These are phyloP conservation scores for Gossypium anomalum DNA, from an alignment of 345 rosid species.

Conservation along the genomic window DNA sequence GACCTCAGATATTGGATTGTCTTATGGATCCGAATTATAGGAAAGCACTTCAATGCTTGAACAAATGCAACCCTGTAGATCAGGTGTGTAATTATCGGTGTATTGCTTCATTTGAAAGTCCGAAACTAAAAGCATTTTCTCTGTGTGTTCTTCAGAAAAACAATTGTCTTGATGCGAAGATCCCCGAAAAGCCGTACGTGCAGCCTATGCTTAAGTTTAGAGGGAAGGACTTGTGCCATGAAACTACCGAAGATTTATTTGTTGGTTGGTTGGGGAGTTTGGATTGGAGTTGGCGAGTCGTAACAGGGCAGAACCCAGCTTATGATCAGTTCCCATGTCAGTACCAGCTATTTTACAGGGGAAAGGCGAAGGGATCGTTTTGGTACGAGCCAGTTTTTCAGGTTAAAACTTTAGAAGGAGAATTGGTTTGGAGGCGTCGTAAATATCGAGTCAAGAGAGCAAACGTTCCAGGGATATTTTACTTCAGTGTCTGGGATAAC, in stretches of 20 bases:
- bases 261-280: slow-evolving; percentile 82
- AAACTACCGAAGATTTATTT: slow-evolving; percentile 77
- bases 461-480: slow-evolving; percentile 60
- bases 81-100: slow-evolving; percentile 91
- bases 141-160: slow-evolving; percentile 81
- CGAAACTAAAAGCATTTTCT: slow-evolving; percentile 78
- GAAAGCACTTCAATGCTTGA: slow-evolving; percentile 90
- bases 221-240: slow-evolving; percentile 55
- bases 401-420: slow-evolving; percentile 70
- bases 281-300: slow-evolving; percentile 95
- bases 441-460: slow-evolving; percentile 79
- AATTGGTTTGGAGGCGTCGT: slow-evolving; percentile 80
- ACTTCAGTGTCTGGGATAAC: slow-evolving; percentile 81
- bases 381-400: slow-evolving; percentile 96
- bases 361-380: slow-evolving; percentile 83
- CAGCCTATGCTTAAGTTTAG: slow-evolving; percentile 65
- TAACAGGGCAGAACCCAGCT: slow-evolving; percentile 93
- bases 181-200: slow-evolving; percentile 64
- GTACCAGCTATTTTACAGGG: slow-evolving; percentile 83
- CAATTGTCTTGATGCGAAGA: slow-evolving; percentile 77
- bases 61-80: slow-evolving; percentile 83
- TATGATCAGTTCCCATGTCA: slow-evolving; percentile 97
- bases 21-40: slow-evolving; percentile 81
- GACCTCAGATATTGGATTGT: slow-evolving; percentile 77
- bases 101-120: slow-evolving; percentile 93